Percentiles rank a stretch among this genome's conserved stretches.
Conservation (phyloP, 768 basidiomycete genomes). For the Agrocybe chaxingu region DNA sequence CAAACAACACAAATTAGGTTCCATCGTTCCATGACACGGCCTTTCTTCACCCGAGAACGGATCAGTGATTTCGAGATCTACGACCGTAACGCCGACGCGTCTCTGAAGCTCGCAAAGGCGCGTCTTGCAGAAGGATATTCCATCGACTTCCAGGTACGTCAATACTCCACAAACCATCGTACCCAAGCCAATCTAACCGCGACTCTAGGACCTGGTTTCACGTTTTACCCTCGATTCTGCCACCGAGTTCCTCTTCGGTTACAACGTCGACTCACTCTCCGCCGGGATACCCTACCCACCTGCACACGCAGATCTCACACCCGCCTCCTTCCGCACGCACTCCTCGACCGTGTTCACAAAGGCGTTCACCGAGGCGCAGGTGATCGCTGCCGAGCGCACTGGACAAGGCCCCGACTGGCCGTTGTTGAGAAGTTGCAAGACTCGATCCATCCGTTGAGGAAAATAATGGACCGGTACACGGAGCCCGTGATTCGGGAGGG, state of each 20-base stretch:
- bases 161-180: background rate
- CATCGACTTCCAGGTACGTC: constrained; percentile 53
- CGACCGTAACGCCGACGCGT: constrained; percentile 46
- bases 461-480: constrained; percentile 44
- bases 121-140: constrained; percentile 44
- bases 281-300: constrained; percentile 51
- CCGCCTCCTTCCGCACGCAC: constrained; percentile 23
- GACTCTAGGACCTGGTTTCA: constrained; percentile 44
- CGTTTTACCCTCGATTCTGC: constrained; percentile 66
- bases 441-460: constrained; percentile 37
- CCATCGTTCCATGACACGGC: constrained; percentile 64
- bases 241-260: constrained; percentile 57
- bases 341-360: constrained; percentile 41
- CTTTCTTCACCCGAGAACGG: constrained; percentile 62
- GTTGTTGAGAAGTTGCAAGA: constrained; percentile 50
- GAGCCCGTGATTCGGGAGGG: constrained; percentile 48
- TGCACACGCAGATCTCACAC: constrained; percentile 21
- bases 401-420: constrained; percentile 34
- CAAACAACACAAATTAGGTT: constrained; percentile 28
- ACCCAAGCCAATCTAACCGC: constrained; percentile 46
- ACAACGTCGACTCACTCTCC: constrained; percentile 45
- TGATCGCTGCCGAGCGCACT: constrained; percentile 29
- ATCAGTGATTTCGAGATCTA: constrained; percentile 63
- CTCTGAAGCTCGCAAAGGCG: constrained; percentile 39
- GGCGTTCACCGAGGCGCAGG: constrained; percentile 48